A percentile compares a stretch with the other conserved stretches of the same genome.
These are phyloP conservation scores for Talaromyces piceae DNA, from an alignment of 2,329 filamentous ascomycete genomes.

Conservation along the genomic window DNA sequence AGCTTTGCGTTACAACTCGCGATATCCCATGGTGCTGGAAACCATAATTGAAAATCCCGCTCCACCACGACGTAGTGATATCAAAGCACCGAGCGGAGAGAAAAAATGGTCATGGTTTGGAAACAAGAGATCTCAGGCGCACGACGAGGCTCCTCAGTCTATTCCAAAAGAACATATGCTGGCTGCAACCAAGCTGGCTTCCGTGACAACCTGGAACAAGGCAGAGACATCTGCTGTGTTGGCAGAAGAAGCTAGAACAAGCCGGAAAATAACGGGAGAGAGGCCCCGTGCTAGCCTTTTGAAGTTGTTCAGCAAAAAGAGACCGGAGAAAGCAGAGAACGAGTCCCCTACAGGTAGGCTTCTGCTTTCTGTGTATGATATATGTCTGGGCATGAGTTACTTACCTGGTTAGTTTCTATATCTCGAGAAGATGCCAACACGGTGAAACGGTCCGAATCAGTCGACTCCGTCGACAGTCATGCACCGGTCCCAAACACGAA, in stretches of 20 bases:
- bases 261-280: conserved; percentile 15
- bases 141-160: conserved; percentile 14
- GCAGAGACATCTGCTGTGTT: conserved; percentile 9
- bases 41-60: conserved; percentile 37
- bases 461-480: conserved; percentile 1
- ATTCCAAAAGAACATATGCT: conserved; percentile 15
- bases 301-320: conserved; percentile 47
- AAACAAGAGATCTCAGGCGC: conserved; percentile 25
- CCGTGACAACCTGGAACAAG: conserved; percentile 18
- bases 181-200: conserved; percentile 19
- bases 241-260: conserved; percentile 4
- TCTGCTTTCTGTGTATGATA: not conserved
- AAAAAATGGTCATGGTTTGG: conserved; percentile 43
- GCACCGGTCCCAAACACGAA: conserved; percentile 22
- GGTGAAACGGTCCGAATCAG: not conserved
- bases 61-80: conserved; percentile 22
- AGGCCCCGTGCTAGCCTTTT: conserved; percentile 37
- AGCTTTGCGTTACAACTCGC: conserved; percentile 18
- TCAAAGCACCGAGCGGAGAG: conserved; percentile 18
- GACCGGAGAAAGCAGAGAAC: conserved; percentile 28
- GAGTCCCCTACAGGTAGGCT: conserved; percentile 33
- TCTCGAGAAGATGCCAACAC: not conserved
- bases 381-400: not conserved
- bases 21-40: conserved; percentile 28
- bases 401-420: conserved; percentile 1